Base-by-base conservation (phyloP, 139 green algal species). In the Chlamydomonas applanata region DNA sequence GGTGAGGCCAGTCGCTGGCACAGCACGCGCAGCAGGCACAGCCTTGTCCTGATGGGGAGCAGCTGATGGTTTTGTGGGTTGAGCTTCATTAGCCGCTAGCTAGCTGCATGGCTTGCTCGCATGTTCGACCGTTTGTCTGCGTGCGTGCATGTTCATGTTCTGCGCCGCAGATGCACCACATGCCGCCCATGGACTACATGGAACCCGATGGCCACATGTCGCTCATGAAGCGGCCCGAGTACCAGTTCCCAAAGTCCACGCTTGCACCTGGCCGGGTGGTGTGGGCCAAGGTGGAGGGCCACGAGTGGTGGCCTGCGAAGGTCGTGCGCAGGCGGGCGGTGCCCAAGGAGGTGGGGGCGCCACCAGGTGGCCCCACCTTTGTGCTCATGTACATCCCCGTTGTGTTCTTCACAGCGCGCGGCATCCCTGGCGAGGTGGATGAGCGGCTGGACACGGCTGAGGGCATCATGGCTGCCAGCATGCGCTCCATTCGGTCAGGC, bases 251-350 rank as follows among this genome's bases (percentile, higher is more conserved):
- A 24, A 17, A 76, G 54, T 49, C 76, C 66, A 77, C 40, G 46
- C 84, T 93, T 79, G 79, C 71, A 2, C 92, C 93, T 0, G 91
- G 91, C 32, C 75, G 72, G 19, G 85, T 96, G 25, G 91, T 97
- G n/a, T 97, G 92, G 93, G 93, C 91, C 30, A 96, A 95, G 69
- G 93, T 97, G 71, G 92, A 97, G 74, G 93, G 93, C 0, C 93
- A 97, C 77, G 92, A 96, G 61, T 97, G 91, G 88, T 97, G 93
- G 93, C 93, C 93, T 3, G 93, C 91, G 1, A 82, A 86, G 32
- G 83, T 96, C 0, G 91, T 96, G 53, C 77, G 93, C 9, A 76
- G 93, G 29, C 71, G 93, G 1, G 91, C 92, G 33, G 93, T 97
- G 33, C 93, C 93, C 0, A 77, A 82, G 0, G 91, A 97, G 82